Percentiles rank a stretch among this genome's conserved stretches.
These are phyloP conservation scores for Hemileccinum impolitum DNA, from an alignment of 768 basidiomycete species.

Conservation along the genomic window DNA sequence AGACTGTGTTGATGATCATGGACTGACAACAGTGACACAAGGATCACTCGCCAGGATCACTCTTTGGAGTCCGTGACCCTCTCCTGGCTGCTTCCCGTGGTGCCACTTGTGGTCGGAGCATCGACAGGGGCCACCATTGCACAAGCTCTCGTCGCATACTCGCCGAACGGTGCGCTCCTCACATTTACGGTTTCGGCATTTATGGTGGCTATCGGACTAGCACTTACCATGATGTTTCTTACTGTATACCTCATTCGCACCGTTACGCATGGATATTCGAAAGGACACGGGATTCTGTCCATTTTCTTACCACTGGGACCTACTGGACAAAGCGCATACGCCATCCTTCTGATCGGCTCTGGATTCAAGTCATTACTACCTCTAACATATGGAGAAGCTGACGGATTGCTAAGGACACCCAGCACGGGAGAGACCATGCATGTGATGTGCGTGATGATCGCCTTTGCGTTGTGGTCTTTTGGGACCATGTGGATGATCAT, in stretches of 20 bases:
- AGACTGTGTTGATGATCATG: slow-evolving; percentile 18
- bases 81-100: slow-evolving; percentile 73
- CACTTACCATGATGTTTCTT: slow-evolving; percentile 63
- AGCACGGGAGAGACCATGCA: slow-evolving; percentile 41
- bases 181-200: slow-evolving; percentile 54
- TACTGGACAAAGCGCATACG: slow-evolving; percentile 62
- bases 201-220: slow-evolving; percentile 53
- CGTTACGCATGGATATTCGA: slow-evolving; percentile 52
- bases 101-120: slow-evolving; percentile 67
- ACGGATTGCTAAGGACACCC: slow-evolving; percentile 33
- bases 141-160: slow-evolving; percentile 42
- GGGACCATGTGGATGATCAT: slow-evolving; percentile 62
- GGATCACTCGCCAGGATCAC: slow-evolving; percentile 58
- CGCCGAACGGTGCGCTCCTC: slow-evolving; percentile 47
- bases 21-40: slow-evolving; percentile 25
- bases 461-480: slow-evolving; percentile 59
- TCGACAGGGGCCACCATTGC: slow-evolving; percentile 65
- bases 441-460: slow-evolving; percentile 42
- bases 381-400: slow-evolving; percentile 29
- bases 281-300: slow-evolving; percentile 47
- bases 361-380: slow-evolving; percentile 40
- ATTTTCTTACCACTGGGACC: slow-evolving; percentile 76
- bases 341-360: slow-evolving; percentile 53
- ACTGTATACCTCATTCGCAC: slow-evolving; percentile 61
- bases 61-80: slow-evolving; percentile 53